Evolutionary conservation across 768 basidiomycete genomes (phyloP).

Genomic region (Calvatia gigantea): DNA sequence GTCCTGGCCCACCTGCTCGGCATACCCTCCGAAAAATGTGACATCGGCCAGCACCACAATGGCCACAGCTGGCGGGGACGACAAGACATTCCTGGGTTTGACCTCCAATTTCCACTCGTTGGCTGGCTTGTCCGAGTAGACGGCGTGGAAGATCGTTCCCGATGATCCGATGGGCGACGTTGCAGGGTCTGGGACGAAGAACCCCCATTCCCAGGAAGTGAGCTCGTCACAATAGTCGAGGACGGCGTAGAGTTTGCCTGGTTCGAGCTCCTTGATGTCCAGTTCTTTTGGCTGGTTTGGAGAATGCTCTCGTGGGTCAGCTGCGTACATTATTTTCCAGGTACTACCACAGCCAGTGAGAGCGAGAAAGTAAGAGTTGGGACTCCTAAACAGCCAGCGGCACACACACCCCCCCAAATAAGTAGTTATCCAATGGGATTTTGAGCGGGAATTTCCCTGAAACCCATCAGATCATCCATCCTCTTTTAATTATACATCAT

Average conservation of each 20-base stretch:
- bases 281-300: slow-evolving; percentile 14
- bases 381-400: background rate
- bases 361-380: background rate
- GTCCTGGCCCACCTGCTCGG: slow-evolving; percentile 39
- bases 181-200: slow-evolving; percentile 40
- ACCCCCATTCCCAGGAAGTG: slow-evolving; percentile 48
- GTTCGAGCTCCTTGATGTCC: slow-evolving; percentile 31
- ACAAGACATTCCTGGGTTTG: slow-evolving; percentile 33
- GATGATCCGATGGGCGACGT: slow-evolving; percentile 36
- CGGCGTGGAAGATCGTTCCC: slow-evolving; percentile 43
- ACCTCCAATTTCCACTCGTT: slow-evolving; percentile 38
- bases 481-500: background rate
- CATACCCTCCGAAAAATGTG: slow-evolving; percentile 37
- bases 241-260: slow-evolving; percentile 39
- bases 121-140: slow-evolving; percentile 25
- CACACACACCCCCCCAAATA: background rate
- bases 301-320: slow-evolving; percentile 7
- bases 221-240: slow-evolving; percentile 44
- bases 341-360: too few species aligned
- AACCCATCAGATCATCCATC: slow-evolving; percentile 4
- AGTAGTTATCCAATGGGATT: background rate
- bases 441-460: background rate
- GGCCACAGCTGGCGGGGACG: slow-evolving; percentile 39
- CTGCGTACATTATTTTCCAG: slow-evolving; percentile 4
- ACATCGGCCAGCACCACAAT: slow-evolving; percentile 41